phyloP scores from a whole-genome alignment of 345 rosid species.

The Passiflora organensis region DNA sequence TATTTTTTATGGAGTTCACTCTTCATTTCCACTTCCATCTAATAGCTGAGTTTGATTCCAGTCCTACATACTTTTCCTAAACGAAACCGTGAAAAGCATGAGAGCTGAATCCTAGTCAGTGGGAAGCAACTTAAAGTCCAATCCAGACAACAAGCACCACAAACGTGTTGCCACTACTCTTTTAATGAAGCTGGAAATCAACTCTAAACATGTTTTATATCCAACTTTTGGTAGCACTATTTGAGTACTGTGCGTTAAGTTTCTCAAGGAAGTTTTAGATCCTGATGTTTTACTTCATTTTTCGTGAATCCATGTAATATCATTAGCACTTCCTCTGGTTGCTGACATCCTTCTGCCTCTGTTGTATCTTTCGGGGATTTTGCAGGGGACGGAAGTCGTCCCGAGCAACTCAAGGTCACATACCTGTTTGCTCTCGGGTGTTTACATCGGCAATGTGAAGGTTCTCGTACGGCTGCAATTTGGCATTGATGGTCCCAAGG shows the following conservation, averaged over 20 bases:
- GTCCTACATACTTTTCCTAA: too few species aligned
- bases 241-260: neutral
- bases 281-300: neutral
- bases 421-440: slow-evolving; percentile 78
- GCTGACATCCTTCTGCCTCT: neutral
- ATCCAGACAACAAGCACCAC: too few species aligned
- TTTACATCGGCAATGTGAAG: slow-evolving; percentile 76
- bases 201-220: too few species aligned
- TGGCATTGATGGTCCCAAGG: slow-evolving; percentile 76
- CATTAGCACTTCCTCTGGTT: neutral
- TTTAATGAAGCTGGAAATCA: too few species aligned
- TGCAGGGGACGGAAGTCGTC: slow-evolving; percentile 81
- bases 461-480: slow-evolving; percentile 80
- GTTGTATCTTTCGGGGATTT: slow-evolving; percentile 1
- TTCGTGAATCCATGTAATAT: neutral
- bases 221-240: too few species aligned
- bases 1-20: too few species aligned
- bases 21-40: too few species aligned
- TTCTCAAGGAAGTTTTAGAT: neutral
- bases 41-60: too few species aligned
- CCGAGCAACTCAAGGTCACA: slow-evolving; percentile 92
- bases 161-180: too few species aligned
- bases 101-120: too few species aligned
- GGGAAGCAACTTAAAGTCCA: too few species aligned
- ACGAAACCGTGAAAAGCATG: too few species aligned